Evolutionary conservation across 2,329 filamentous ascomycete species (phyloP).

Genomic region (Diplodia sapinea): DNA sequence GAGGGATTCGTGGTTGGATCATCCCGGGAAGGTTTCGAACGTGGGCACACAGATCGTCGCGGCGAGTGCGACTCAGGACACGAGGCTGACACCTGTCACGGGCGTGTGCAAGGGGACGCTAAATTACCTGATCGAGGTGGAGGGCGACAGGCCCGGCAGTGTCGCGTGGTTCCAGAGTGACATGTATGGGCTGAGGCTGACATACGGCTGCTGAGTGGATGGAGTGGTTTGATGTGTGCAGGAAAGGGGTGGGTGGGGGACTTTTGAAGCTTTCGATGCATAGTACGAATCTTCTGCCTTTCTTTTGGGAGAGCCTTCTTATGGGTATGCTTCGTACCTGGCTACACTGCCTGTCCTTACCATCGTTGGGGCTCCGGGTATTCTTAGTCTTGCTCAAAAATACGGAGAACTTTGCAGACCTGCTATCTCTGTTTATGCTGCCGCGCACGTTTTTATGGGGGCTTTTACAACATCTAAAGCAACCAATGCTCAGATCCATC

Average conservation of each 20-base stretch:
- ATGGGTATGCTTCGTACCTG: no score
- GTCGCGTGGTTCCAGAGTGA: background rate
- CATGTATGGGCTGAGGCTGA: background rate
- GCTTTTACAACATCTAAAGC: no score
- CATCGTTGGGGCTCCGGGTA: background rate
- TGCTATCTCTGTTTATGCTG: no score
- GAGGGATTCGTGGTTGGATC: background rate
- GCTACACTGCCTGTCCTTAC: background rate
- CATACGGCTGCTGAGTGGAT: conserved; percentile 3
- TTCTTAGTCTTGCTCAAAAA: no score
- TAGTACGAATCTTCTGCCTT: no score
- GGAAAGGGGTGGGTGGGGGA: no score
- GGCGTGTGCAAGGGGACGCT: background rate
- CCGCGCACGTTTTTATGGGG: no score
- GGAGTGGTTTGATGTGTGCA: no score
- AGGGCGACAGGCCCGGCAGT: conserved; percentile 1
- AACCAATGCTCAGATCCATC: no score
- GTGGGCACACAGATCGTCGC: conserved; percentile 7
- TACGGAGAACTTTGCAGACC: no score
- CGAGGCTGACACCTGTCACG: background rate
- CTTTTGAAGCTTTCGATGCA: no score
- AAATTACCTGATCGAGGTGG: conserved; percentile 5
- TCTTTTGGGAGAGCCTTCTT: background rate
- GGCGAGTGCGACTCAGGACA: background rate
- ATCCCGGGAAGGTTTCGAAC: background rate